A percentile compares a stretch with the other conserved stretches of the same genome.
phyloP scores from a whole-genome alignment of 2,329 filamentous ascomycete genomes.

The Lasiodiplodia gonubiensis region DNA sequence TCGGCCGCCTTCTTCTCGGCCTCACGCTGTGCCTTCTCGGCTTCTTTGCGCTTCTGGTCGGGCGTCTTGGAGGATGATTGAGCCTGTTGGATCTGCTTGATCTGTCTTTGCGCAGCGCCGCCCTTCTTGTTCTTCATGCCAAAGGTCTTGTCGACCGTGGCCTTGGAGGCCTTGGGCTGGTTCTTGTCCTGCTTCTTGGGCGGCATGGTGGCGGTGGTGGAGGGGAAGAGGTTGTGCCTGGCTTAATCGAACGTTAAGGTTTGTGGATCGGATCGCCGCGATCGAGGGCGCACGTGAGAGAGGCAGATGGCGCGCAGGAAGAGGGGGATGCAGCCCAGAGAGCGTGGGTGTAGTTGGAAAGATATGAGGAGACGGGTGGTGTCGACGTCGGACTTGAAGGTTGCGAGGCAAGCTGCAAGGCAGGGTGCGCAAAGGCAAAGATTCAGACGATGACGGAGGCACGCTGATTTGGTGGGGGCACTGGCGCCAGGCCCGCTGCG shows the following conservation, averaged over 20 bases:
- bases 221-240: not conserved
- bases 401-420: not conserved
- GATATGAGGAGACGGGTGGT: not conserved
- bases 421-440: slow-evolving; percentile 3
- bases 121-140: slow-evolving; percentile 99
- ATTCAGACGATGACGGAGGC: slow-evolving; percentile 26
- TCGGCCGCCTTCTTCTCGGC: slow-evolving; percentile 93
- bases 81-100: slow-evolving; percentile 80
- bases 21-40: slow-evolving; percentile 69
- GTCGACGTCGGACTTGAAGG: not conserved
- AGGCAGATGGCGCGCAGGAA: not conserved
- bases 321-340: slow-evolving; percentile 23
- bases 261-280: slow-evolving; percentile 16
- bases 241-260: not conserved
- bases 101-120: slow-evolving; percentile 84
- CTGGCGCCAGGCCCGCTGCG: not conserved
- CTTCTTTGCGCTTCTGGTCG: slow-evolving; percentile 82
- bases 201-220: slow-evolving; percentile 65
- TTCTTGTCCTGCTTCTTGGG: slow-evolving; percentile 69
- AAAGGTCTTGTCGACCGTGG: slow-evolving; percentile 93
- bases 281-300: not conserved
- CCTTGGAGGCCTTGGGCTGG: slow-evolving; percentile 60
- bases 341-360: slow-evolving; percentile 32
- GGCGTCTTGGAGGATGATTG: slow-evolving; percentile 76
- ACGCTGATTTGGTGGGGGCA: slow-evolving; percentile 21